Evolutionary conservation across 441 rosid species (phyloP), one percentile per base, ranked within the genome.

Genomic region (Iberis amara): DNA sequence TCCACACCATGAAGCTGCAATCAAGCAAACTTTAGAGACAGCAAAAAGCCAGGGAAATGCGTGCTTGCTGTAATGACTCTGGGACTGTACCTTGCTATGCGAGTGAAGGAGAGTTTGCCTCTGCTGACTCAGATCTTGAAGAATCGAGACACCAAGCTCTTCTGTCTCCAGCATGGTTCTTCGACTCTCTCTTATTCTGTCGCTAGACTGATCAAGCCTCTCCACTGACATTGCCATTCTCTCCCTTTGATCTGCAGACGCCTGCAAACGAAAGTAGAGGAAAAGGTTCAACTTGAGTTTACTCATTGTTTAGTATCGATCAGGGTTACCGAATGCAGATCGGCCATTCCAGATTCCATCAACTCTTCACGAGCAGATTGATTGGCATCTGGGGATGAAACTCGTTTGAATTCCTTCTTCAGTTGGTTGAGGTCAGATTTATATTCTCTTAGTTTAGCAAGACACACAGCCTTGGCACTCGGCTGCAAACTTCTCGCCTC

Each of bases 401-500:
- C 44, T 41, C 78, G 57, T 46, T 79, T 74, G 47, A 74, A 61
- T 40, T 79, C 85, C 65, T 62, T 74, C 69, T 79, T 79, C 47
- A 79, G 31, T 61, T 74, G 76, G 52, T 64, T 79, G 43, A 76
- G 67, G 49, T 79, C 81, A 50, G 82, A 70, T 47, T 79, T 79
- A 55, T 79, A 79, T 23, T 79, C 85, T 66, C 79, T 74, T 21
- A 76, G 64, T 58, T 79, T 79, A 6, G 85, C 81, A 56, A 80
- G 86, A 55, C 76, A 75, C 57, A 58, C 57, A 11, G 81, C 81
- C 70, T 80, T 80, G 3, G 68, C 65, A 51, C 68, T 71, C 24
- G 85, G 76, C 71, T 74, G 85, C 76, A 74, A 68, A 64, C 79
- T 76, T 40, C 85, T 72, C 8, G 85, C 85, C 66, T 79, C 85